These are phyloP conservation scores for Jacaranda mimosifolia DNA, from an alignment of 257 asterid species.

Conservation along the genomic window DNA sequence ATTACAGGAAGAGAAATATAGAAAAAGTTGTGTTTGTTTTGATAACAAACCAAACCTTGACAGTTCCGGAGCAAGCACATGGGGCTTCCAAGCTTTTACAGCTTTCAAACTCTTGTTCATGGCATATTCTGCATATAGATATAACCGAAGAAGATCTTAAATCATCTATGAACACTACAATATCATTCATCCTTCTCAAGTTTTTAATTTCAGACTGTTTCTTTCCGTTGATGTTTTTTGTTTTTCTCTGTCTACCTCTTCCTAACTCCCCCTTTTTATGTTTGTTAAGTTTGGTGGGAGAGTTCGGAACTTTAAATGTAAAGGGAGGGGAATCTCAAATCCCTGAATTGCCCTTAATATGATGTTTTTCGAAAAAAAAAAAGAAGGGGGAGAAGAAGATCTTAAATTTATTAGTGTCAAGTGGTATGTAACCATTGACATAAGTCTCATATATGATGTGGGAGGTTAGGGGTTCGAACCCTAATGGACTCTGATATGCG, in stretches of 20 bases:
- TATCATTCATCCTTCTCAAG: conserved; percentile 55
- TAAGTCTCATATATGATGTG: no score
- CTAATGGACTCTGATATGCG: no score
- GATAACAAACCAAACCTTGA: conserved; percentile 56
- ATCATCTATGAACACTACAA: conserved; percentile 59
- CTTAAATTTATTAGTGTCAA: no score
- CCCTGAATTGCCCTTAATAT: conserved; percentile 45
- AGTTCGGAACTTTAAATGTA: conserved; percentile 6
- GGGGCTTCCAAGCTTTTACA: conserved; percentile 68
- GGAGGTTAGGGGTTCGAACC: no score
- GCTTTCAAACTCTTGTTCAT: conserved; percentile 80
- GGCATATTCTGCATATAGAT: conserved; percentile 84
- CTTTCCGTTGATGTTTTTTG: conserved; percentile 30
- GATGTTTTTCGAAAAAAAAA: neutral
- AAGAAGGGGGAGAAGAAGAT: neutral
- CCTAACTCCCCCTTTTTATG: conserved; percentile 23
- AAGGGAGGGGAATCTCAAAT: conserved; percentile 26
- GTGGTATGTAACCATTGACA: no score
- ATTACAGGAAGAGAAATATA: neutral
- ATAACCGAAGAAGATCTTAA: conserved; percentile 36
- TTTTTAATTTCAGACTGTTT: conserved; percentile 24
- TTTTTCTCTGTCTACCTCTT: conserved; percentile 32
- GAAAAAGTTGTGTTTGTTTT: neutral
- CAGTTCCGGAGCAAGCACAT: conserved; percentile 93
- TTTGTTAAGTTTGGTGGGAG: conserved; percentile 15